Evolutionary conservation across 768 basidiomycete species (phyloP), one percentile per base, ranked within the genome.

Genomic region (Collybia sp.): DNA sequence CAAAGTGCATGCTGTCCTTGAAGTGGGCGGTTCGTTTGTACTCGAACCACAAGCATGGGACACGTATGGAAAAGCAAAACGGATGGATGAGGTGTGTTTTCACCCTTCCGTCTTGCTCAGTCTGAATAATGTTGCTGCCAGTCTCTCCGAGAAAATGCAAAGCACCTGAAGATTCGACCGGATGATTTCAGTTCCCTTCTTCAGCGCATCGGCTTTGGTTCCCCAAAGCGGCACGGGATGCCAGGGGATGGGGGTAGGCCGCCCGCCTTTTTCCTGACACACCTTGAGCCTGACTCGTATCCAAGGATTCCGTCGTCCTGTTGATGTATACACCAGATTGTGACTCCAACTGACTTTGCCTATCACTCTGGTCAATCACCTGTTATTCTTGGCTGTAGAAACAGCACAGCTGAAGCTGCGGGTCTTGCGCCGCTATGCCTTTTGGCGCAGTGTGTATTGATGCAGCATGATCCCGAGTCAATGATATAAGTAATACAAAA

Each of bases 1-100:
- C 2, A 77, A 81, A 35, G 78, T 83, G 0, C 66, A 80, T 51
- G 56, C 61, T 19, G 73, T 77, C 2, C 70, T 96, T 12, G 68
- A 63, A n/a, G 65, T 74, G 0, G 83, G 80, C 0, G 89, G 89
- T 3, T 69, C 62, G 1, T 85, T 94, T 45, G 58, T 94, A 1
- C 68, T 96, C 2, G 93, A 96, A 58, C 83, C 89, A 0, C 93
- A 96, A 57, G 72, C 79, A 12, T 93, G 90, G 88, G 82, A 85
- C 3, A 83, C 85, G 0, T 96, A 96, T 54, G 72, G 71, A 11
- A 90, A 91, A 56, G 87, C 87, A 0, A 82, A 72, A 48, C 76
- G 85, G 11, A 81, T 84, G 79, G 70, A 82, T 54, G 65, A 75
- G 44, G 85, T 83, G 37, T 12, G 55, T 44, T 5, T 40, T 25